Evolutionary conservation across 2,329 filamentous ascomycete species (phyloP), one percentile per base, ranked within the genome.

Genomic region (Trichophyton verrucosum): DNA sequence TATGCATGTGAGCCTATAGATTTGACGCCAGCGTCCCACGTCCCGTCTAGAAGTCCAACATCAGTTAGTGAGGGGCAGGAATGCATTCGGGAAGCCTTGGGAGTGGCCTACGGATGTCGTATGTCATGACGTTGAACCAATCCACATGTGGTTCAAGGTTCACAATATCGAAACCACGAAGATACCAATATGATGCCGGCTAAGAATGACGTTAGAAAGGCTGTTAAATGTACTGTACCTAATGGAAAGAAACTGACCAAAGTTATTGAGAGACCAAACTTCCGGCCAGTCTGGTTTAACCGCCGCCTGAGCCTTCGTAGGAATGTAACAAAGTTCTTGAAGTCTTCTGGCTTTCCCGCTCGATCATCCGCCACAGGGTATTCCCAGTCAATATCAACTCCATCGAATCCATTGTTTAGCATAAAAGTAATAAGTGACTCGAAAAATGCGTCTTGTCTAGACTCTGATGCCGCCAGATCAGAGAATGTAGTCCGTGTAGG

Each of bases 371-470:
- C 74, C 13, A 42, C 38, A 11, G 38, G 38, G 9, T 42, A 42
- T 42, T 42, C 38, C 38, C 38, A 42, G 9, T 80, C 75, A 17
- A 80, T 65, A 58, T 80, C 77, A 1, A 78, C 68, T 3, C 77
- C 77, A 62, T 77, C 73, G 59, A 80, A 79, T 1, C 68, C 69
- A 63, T 77, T 78, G 6, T 66, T 71, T 1, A 65, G 27, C 66
- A 80, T 71, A 64, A 81, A 80, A 1, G 60, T 56, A 1, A 74
- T 61, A 0, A 78, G 63, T 0, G 69, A 73, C 0, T 67, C 61
- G 59, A 76, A 70, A 63, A 80, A 81, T 0, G 62, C 64, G 0
- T 63, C 58, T 57, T 66, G 65, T 13, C 62, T 63, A 1, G 20
- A 36, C 15, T 61, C 24, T 0, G 67, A 65, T 1, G 53, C 53